phyloP scores from a whole-genome alignment of 2,329 filamentous ascomycete species.

The Arthrobotrys iridis region DNA sequence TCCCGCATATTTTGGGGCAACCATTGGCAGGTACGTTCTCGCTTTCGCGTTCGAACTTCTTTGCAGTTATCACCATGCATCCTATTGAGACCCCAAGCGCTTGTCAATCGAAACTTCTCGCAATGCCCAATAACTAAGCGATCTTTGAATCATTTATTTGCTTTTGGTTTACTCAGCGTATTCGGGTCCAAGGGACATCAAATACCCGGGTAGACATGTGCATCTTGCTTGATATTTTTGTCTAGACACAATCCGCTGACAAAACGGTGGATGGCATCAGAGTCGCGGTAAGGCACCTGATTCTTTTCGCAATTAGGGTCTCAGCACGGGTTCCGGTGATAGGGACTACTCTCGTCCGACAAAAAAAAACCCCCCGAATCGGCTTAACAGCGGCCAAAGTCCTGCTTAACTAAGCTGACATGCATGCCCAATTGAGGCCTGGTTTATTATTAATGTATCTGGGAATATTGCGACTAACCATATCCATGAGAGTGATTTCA shows the following conservation, averaged over 20 bases:
- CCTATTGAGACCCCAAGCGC: neutral
- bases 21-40: constrained; percentile 74
- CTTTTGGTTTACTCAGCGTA: neutral
- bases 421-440: constrained; percentile 45
- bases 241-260: constrained; percentile 33
- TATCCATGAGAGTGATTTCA: neutral
- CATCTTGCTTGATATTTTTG: neutral
- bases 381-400: neutral
- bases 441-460: constrained; percentile 31
- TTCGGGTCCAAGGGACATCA: neutral
- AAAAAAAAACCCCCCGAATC: constrained; percentile 18
- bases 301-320: constrained; percentile 18
- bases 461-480: constrained; percentile 22
- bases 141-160: neutral
- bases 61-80: neutral
- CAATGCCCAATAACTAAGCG: neutral
- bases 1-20: constrained; percentile 86
- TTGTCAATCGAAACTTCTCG: constrained; percentile 15
- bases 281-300: constrained; percentile 53
- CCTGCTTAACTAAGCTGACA: constrained; percentile 47
- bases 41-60: neutral
- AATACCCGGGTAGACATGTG: neutral
- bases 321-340: constrained; percentile 16
- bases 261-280: constrained; percentile 26
- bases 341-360: constrained; percentile 47